Percentiles rank a stretch among this genome's conserved stretches.
Conservation (phyloP, 495 filamentous ascomycete species). For the Bombardia bombarda region DNA sequence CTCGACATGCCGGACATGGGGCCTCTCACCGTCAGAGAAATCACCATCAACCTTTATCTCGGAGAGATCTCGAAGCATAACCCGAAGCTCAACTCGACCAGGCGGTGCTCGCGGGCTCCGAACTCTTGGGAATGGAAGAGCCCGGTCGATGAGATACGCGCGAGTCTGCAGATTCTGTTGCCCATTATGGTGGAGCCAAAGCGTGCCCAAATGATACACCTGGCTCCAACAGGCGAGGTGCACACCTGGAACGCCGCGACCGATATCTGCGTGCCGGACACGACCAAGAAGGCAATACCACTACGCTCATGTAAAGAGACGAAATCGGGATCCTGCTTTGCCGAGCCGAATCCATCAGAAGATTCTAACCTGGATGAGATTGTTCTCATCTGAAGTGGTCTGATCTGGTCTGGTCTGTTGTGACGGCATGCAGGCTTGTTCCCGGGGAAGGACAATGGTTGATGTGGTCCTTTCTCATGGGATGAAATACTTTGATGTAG, state of each 20-base stretch:
- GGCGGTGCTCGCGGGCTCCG: background rate
- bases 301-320: background rate
- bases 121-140: constrained; percentile 1
- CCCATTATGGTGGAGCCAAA: constrained; percentile 4
- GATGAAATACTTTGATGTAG: too few species aligned
- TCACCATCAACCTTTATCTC: constrained; percentile 10
- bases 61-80: constrained; percentile 10
- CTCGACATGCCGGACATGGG: background rate
- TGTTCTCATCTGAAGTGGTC: too few species aligned
- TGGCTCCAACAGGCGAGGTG: constrained; percentile 10
- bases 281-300: background rate
- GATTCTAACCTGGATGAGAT: too few species aligned
- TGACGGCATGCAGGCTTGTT: too few species aligned
- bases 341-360: too few species aligned
- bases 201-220: constrained; percentile 11
- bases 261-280: constrained; percentile 4
- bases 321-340: too few species aligned
- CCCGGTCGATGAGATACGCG: constrained; percentile 8
- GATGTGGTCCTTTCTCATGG: too few species aligned
- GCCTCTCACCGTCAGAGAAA: constrained; percentile 3
- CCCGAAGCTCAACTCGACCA: constrained; percentile 16
- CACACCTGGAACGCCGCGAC: constrained; percentile 12
- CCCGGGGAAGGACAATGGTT: too few species aligned
- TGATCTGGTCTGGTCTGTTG: too few species aligned
- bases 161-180: constrained; percentile 2